Evolutionary conservation across 768 basidiomycete species (phyloP), one percentile per base, ranked within the genome.

Genomic region (Suillus alpinus): DNA sequence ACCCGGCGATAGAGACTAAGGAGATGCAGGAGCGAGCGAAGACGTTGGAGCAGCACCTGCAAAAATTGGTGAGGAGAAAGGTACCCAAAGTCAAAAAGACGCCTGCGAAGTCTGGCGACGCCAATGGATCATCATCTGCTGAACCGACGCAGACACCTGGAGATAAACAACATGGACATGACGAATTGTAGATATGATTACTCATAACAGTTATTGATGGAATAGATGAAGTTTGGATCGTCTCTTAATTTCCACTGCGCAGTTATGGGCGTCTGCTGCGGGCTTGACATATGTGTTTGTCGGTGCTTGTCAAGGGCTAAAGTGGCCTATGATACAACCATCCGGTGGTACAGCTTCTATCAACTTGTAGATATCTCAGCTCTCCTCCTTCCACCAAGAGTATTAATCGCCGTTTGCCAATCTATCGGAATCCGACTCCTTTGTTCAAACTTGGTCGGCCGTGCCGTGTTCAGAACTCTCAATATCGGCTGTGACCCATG

Each of bases 21-120:
- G 95, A 98, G 75, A 87, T 98, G 85, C 89, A 88, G 76, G 86
- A 86, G 59, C 81, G 89, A 59, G 90, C 91, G 31, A 91, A 89
- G 81, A 82, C 82, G 47, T 77, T 97, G 39, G 94, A 96, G 80
- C 83, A 78, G 56, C 87, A 87, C 52, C 68, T 92, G 73, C 84
- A 86, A 71, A 86, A 80, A 70, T 67, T 93, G 61, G 81, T 81
- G 66, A 89, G 79, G 78, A 80, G 88, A 73, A 91, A 85, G 77
- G 76, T 80, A 47, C 86, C 89, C 2, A 89, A 88, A 73, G 70
- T 75, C 58, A 84, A 79, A 77, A 87, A 86, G 73, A 74, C 78
- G 51, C 73, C 74, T 39, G 74, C 77, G 41, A 70, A 70, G 18
- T 9, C 68, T 18, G 58, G 61, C 40, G 63, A 56, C 18, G 37